Conservation (phyloP, 2,329 filamentous ascomycete genomes). For the Exophiala sp. region DNA sequence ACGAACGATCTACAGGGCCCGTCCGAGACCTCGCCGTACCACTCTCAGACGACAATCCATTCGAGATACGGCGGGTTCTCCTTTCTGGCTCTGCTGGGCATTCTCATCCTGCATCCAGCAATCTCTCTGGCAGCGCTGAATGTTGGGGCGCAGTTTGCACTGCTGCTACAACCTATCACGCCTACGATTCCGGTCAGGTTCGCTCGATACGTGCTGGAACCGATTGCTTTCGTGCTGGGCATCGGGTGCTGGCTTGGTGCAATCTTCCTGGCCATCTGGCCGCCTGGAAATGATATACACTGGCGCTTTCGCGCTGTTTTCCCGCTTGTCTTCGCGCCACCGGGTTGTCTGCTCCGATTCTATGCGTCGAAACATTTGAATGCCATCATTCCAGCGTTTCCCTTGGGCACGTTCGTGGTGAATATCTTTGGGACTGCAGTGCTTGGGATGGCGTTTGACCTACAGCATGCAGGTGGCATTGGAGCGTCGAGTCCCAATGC, state of each 20-base stretch:
- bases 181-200: slow-evolving; percentile 57
- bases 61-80: slow-evolving; percentile 68
- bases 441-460: slow-evolving; percentile 69
- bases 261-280: slow-evolving; percentile 63
- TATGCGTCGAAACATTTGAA: slow-evolving; percentile 68
- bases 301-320: slow-evolving; percentile 74
- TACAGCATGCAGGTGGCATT: slow-evolving; percentile 60
- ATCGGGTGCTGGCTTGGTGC: slow-evolving; percentile 71
- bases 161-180: slow-evolving; percentile 53
- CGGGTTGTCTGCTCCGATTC: slow-evolving; percentile 70
- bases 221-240: slow-evolving; percentile 58
- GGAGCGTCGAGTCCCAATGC: slow-evolving; percentile 40
- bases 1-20: slow-evolving; percentile 63
- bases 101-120: slow-evolving; percentile 65
- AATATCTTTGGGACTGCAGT: slow-evolving; percentile 73
- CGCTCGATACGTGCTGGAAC: slow-evolving; percentile 59
- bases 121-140: slow-evolving; percentile 66
- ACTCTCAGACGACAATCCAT: slow-evolving; percentile 34
- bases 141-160: slow-evolving; percentile 68
- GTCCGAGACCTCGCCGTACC: slow-evolving; percentile 39
- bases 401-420: slow-evolving; percentile 74
- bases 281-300: slow-evolving; percentile 52
- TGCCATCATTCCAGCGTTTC: slow-evolving; percentile 60
- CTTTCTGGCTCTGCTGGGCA: slow-evolving; percentile 70
- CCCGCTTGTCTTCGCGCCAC: slow-evolving; percentile 71